These are phyloP conservation scores for Wickerhamomyces sp. DNA, from an alignment of 1,139 yeast genomes.

Conservation along the genomic window DNA sequence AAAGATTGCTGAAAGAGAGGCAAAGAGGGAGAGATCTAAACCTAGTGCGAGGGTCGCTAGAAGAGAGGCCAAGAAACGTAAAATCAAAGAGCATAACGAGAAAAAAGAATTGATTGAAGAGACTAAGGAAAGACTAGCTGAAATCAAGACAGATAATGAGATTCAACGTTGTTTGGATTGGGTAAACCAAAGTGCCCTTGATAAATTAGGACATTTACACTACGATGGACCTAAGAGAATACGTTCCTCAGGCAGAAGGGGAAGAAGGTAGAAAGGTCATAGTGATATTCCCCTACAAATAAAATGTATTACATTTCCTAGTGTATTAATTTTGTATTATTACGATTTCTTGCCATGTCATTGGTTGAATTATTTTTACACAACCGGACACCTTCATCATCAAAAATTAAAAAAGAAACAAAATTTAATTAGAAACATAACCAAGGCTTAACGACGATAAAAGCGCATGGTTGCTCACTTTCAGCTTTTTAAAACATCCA, in stretches of 20 bases:
- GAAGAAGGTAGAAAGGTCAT: slow-evolving; percentile 2
- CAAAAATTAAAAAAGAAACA: slow-evolving; percentile 1
- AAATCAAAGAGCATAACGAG: slow-evolving; percentile 29
- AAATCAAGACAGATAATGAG: slow-evolving; percentile 36
- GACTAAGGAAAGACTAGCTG: slow-evolving; percentile 29
- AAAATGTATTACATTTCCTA: not conserved
- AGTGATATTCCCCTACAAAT: not conserved
- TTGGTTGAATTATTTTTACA: not conserved
- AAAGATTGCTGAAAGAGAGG: slow-evolving; percentile 23
- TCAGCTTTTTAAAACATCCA: not conserved
- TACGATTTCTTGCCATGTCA: not conserved
- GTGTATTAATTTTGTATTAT: not conserved
- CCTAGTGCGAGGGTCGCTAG: slow-evolving; percentile 29
- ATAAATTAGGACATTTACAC: slow-evolving; percentile 45
- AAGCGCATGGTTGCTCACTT: not conserved
- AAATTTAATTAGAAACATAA: not conserved
- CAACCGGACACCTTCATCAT: slow-evolving; percentile 4
- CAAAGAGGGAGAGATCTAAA: slow-evolving; percentile 24
- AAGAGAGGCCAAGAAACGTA: slow-evolving; percentile 29
- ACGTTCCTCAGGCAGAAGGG: slow-evolving; percentile 8
- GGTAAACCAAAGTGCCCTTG: slow-evolving; percentile 57
- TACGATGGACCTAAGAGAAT: slow-evolving; percentile 45
- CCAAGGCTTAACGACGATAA: too few species aligned
- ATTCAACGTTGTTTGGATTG: slow-evolving; percentile 49
- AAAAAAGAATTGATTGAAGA: slow-evolving; percentile 28